These are phyloP conservation scores for Warburgia ugandensis DNA, from an alignment of 164 flowering plant species.

Conservation along the genomic window DNA sequence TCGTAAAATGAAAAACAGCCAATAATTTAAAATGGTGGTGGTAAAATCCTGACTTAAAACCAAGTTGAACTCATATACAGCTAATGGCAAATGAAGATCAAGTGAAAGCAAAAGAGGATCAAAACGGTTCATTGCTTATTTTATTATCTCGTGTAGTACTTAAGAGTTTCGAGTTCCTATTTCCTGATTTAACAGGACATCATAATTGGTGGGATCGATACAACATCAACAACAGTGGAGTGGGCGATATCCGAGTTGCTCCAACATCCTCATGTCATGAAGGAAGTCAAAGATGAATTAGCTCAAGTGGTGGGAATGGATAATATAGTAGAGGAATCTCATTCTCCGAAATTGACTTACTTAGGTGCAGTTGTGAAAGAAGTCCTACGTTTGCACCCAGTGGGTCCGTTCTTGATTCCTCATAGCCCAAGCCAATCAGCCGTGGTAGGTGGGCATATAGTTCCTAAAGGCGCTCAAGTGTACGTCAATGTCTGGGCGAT, in stretches of 20 bases:
- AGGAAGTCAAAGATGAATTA: background rate
- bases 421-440: background rate
- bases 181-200: background rate
- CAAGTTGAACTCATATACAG: too few relatives aligned
- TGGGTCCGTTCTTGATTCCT: background rate
- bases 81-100: too few relatives aligned
- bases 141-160: background rate
- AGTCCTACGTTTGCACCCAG: background rate
- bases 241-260: constrained; percentile 4
- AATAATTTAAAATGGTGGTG: too few relatives aligned
- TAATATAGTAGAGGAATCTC: background rate
- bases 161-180: background rate
- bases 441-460: too few relatives aligned
- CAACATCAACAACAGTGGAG: background rate
- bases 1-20: too few relatives aligned
- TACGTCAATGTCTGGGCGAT: too few relatives aligned
- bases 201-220: constrained; percentile 1
- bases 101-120: too few relatives aligned
- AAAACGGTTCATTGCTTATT: too few relatives aligned
- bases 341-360: background rate
- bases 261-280: background rate
- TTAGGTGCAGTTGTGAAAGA: constrained; percentile 2
- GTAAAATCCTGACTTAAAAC: too few relatives aligned
- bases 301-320: background rate
- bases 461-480: too few relatives aligned